A percentile compares a stretch with the other conserved stretches of the same genome.
Conservation (phyloP, 75 land plant genomes). For the Selaginella moellendorffii region DNA sequence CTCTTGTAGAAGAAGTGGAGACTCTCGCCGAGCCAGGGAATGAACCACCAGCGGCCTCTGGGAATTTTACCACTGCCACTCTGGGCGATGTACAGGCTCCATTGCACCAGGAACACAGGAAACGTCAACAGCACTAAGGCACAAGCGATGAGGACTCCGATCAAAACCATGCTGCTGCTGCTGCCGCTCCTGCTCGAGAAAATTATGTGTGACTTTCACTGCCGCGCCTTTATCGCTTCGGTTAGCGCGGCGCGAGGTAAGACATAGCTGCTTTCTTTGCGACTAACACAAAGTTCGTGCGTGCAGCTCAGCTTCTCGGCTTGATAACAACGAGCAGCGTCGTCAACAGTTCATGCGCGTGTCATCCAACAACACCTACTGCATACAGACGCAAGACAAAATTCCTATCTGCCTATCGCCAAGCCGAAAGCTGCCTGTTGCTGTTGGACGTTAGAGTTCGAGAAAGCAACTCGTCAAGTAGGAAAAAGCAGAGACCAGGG, state of each 20-base stretch:
- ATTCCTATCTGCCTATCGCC: too few species aligned
- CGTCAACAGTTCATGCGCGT: too few species aligned
- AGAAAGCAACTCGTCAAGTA: too few species aligned
- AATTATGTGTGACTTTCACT: neutral
- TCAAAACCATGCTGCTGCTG: neutral
- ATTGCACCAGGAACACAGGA: neutral
- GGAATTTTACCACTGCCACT: neutral
- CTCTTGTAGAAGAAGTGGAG: slow-evolving; percentile 1
- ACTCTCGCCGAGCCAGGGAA: slow-evolving; percentile 4
- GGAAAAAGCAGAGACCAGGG: too few species aligned
- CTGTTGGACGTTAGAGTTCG: too few species aligned
- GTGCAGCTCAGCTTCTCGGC: neutral
- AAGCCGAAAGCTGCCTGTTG: too few species aligned
- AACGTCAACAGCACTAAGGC: neutral
- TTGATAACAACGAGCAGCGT: too few species aligned
- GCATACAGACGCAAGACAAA: too few species aligned
- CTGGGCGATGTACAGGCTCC: neutral
- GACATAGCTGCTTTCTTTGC: neutral
- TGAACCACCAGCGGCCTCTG: neutral
- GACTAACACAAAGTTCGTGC: neutral
- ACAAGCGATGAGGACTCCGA: neutral
- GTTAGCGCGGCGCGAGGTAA: neutral
- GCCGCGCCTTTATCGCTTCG: too few species aligned
- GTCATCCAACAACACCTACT: too few species aligned
- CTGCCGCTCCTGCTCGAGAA: neutral